Evolutionary conservation across 768 basidiomycete genomes (phyloP), one percentile per base, ranked within the genome.

Genomic region (Gloeophyllum trabeum): DNA sequence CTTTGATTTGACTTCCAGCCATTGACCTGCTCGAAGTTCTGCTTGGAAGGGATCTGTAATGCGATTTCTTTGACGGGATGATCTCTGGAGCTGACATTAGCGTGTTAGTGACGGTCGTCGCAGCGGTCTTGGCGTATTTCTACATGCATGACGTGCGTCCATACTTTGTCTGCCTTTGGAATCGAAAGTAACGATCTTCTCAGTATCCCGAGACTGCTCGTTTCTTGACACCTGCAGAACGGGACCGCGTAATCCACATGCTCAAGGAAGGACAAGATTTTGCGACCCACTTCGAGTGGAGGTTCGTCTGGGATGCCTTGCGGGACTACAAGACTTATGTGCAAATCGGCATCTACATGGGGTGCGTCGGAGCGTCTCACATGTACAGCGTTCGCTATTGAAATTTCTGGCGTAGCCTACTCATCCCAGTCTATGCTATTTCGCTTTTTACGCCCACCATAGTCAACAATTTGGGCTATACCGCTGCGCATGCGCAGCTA

Each of bases 371-470:
- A 4, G 12, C 13, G 14, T 16, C 4, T 4, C 22, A 20, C 14
- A 5, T 13, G 4, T 30, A 32, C n/a, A 16, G 4, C 10, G 18
- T 20, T 23, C 26, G 35, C 28, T 38, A 19, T 34, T 13, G 22
- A 10, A 37, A 26, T 18, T n/a, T 10, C 35, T 20, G 18, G 35
- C 26, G 7, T 47, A 70, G 65, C 21, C 47, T 71, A 4, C 59
- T 75, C 35, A 45, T 72, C 21, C 67, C 75, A 7, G 51, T 69
- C 30, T 75, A 71, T 38, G 59, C 67, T 3, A 59, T 73, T 36
- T 51, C 62, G 1, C 52, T 64, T 20, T 64, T 64, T 49, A 44
- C 56, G 4, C 61, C 61, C 3, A 59, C 58, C 10, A 60, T 62
- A 41, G 56, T 62, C 43, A 51, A 51, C 23, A 48, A 53, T 3